Percentiles rank a stretch among this genome's conserved stretches.
These are phyloP conservation scores for Hippophae tibetana DNA, from an alignment of 306 rosid genomes.

Conservation along the genomic window DNA sequence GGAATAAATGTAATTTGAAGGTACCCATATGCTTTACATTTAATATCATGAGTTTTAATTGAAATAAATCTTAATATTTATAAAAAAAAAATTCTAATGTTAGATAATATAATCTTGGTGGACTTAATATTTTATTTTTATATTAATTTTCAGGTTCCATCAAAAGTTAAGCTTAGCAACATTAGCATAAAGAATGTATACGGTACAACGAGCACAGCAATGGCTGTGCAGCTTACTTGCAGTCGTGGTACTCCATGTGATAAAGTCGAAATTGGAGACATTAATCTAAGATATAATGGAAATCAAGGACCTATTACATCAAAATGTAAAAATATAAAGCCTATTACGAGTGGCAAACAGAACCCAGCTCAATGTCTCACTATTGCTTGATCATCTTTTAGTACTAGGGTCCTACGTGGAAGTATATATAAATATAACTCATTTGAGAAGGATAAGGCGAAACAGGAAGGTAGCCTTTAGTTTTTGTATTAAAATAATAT, in stretches of 20 bases:
- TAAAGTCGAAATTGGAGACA: constrained; percentile 17
- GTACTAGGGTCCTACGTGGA: too few species aligned
- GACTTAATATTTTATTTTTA: neutral
- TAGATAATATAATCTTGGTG: neutral
- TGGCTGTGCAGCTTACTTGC: constrained; percentile 31
- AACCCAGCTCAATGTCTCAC: too few species aligned
- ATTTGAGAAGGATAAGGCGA: too few species aligned
- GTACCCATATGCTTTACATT: neutral
- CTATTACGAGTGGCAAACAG: constrained; percentile 6
- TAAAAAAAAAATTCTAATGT: too few species aligned
- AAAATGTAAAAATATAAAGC: constrained; percentile 26
- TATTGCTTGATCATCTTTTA: too few species aligned
- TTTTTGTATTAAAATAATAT: too few species aligned
- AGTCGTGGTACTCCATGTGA: constrained; percentile 32
- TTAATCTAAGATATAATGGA: constrained; percentile 20
- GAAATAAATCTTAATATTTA: too few species aligned
- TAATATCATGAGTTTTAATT: neutral
- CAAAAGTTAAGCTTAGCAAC: constrained; percentile 34
- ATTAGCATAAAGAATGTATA: constrained; percentile 33
- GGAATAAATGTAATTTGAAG: constrained; percentile 24
- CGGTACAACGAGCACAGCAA: constrained; percentile 19
- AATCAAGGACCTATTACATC: constrained; percentile 9
- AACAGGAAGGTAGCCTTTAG: too few species aligned
- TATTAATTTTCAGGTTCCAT: constrained; percentile 15
- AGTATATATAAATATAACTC: too few species aligned